Percentiles rank a stretch among this genome's conserved stretches.
phyloP scores from a whole-genome alignment of 495 filamentous ascomycete species.

The Neurospora sp. region DNA sequence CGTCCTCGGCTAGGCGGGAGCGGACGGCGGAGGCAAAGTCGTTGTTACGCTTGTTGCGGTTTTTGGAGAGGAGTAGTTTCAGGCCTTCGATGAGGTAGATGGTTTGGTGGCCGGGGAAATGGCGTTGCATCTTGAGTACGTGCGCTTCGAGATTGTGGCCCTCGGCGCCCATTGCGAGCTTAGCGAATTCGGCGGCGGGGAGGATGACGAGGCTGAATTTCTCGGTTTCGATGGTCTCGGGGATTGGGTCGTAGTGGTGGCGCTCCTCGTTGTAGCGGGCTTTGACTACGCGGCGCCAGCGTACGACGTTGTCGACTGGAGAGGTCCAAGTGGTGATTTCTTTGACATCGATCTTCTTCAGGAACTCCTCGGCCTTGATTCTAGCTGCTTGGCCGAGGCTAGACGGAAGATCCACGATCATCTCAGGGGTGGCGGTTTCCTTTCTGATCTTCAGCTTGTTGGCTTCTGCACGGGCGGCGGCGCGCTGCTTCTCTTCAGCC shows the following conservation, averaged over 20 bases:
- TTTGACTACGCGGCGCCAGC: slow-evolving; percentile 64
- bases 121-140: slow-evolving; percentile 43
- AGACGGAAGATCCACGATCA: slow-evolving; percentile 69
- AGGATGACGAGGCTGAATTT: slow-evolving; percentile 59
- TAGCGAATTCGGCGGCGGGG: slow-evolving; percentile 57
- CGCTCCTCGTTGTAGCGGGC: slow-evolving; percentile 51
- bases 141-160: slow-evolving; percentile 49
- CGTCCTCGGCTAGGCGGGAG: slow-evolving; percentile 34
- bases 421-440: slow-evolving; percentile 66
- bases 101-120: slow-evolving; percentile 42
- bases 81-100: slow-evolving; percentile 78
- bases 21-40: slow-evolving; percentile 58
- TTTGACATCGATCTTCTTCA: slow-evolving; percentile 27
- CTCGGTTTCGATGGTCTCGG: slow-evolving; percentile 47
- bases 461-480: slow-evolving; percentile 58
- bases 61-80: slow-evolving; percentile 56
- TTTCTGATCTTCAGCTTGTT: slow-evolving; percentile 71
- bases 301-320: slow-evolving; percentile 49
- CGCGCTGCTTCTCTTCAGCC: slow-evolving; percentile 53
- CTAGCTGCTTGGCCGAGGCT: slow-evolving; percentile 47
- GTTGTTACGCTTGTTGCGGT: slow-evolving; percentile 54
- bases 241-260: slow-evolving; percentile 58
- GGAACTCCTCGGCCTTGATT: slow-evolving; percentile 45
- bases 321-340: slow-evolving; percentile 36
- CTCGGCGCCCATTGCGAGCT: slow-evolving; percentile 41